Conservation (phyloP, 768 basidiomycete genomes). For the Tylopilus cervinicoccineus region DNA sequence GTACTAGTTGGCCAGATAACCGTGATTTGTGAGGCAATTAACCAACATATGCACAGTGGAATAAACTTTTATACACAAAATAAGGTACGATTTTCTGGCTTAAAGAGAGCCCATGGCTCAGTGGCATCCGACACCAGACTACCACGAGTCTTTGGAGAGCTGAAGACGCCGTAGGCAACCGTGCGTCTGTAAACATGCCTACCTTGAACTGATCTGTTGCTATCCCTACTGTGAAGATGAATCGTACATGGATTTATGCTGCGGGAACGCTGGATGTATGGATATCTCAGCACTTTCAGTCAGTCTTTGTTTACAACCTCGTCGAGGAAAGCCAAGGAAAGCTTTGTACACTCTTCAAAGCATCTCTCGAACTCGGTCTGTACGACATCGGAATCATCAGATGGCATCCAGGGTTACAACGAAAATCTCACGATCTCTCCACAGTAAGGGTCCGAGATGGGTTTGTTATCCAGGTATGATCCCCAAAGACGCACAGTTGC, state of each 20-base stretch:
- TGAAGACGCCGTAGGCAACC: constrained; percentile 75
- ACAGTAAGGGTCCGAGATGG: constrained; percentile 86
- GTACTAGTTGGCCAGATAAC: constrained; percentile 5
- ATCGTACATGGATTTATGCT: constrained; percentile 10
- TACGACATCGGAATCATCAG: not conserved
- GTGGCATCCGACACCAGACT: constrained; percentile 49
- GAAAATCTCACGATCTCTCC: constrained; percentile 51
- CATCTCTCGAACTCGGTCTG: constrained; percentile 72
- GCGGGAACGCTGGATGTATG: not conserved
- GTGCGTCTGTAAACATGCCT: constrained; percentile 85
- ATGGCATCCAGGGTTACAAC: not conserved
- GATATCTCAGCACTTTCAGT: constrained; percentile 4
- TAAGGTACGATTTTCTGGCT: constrained; percentile 50
- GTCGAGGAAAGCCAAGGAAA: constrained; percentile 81
- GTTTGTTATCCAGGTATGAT: constrained; percentile 63
- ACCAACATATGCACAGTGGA: constrained; percentile 44
- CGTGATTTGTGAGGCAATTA: not conserved
- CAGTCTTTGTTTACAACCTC: constrained; percentile 40
- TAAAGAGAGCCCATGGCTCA: not conserved
- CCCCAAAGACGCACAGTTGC: constrained; percentile 78
- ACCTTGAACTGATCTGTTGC: constrained; percentile 45
- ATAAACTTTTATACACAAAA: constrained; percentile 96
- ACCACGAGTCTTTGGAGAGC: constrained; percentile 91
- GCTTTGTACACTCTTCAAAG: constrained; percentile 70
- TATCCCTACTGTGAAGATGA: not conserved